Conservation (phyloP, 2,329 filamentous ascomycete species). For the Aureobasidium sp. region DNA sequence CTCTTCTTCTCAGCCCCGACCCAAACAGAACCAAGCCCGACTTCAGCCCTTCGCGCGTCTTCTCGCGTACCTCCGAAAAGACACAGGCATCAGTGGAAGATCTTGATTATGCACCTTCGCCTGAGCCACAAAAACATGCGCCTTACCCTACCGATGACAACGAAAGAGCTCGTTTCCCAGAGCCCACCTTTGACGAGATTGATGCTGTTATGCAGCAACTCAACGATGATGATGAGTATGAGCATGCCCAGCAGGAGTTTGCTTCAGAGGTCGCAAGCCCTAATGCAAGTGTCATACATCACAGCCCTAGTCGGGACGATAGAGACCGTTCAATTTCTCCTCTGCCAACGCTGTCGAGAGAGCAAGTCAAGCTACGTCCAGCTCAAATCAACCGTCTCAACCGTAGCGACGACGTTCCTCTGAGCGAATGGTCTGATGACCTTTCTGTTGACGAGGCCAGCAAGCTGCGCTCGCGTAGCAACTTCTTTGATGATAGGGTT, state of each 20-base stretch:
- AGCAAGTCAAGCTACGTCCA: constrained; percentile 10
- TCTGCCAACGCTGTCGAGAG: neutral
- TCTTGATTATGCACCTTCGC: constrained; percentile 8
- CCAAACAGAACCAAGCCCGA: constrained; percentile 14
- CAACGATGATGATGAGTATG: constrained; percentile 49
- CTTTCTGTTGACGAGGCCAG: constrained; percentile 47
- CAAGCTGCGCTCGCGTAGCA: constrained; percentile 70
- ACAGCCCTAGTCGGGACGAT: neutral
- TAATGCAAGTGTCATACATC: constrained; percentile 7
- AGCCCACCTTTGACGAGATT: constrained; percentile 67
- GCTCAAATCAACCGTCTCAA: constrained; percentile 51
- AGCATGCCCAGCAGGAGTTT: constrained; percentile 1
- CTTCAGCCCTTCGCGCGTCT: constrained; percentile 15
- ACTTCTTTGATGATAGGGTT: constrained; percentile 86
- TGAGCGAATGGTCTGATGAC: constrained; percentile 81
- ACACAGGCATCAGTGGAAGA: neutral
- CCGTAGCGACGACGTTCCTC: constrained; percentile 53
- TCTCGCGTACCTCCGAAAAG: constrained; percentile 10
- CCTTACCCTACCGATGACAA: constrained; percentile 28
- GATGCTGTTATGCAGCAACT: constrained; percentile 88
- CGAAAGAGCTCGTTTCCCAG: constrained; percentile 25
- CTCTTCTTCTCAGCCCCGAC: neutral
- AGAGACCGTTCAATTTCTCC: constrained; percentile 13
- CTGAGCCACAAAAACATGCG: constrained; percentile 24
- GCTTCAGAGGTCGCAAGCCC: constrained; percentile 33